phyloP scores from a whole-genome alignment of 1,284 basidiomycete species.

The Filobasidium uniguttulatum region DNA sequence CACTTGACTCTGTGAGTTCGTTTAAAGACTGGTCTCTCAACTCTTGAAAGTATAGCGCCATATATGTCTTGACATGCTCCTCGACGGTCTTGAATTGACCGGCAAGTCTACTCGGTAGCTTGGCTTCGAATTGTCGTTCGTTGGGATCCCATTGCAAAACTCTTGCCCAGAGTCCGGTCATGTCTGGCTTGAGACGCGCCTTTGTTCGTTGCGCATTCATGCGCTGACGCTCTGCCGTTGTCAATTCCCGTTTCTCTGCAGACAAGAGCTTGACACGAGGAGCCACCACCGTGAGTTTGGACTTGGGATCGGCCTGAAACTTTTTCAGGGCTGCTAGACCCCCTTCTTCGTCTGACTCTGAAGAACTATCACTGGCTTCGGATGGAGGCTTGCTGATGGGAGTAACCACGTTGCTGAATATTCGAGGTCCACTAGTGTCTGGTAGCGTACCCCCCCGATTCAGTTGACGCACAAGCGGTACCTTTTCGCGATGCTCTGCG shows the following conservation, averaged over 20 bases:
- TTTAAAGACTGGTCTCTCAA: constrained; percentile 79
- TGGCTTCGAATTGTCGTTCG: constrained; percentile 26
- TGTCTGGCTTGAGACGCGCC: constrained; percentile 66
- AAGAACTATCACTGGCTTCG: constrained; percentile 17
- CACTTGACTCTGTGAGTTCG: constrained; percentile 50
- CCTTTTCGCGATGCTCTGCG: constrained; percentile 11
- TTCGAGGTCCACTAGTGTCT: constrained; percentile 9
- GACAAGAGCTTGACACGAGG: constrained; percentile 24
- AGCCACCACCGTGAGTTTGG: constrained; percentile 48
- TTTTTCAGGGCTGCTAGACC: constrained; percentile 51
- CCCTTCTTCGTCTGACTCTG: constrained; percentile 42
- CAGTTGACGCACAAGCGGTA: not conserved
- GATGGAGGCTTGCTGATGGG: constrained; percentile 13
- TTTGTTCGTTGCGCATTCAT: constrained; percentile 52
- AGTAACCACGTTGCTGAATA: constrained; percentile 5
- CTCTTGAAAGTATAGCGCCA: constrained; percentile 79
- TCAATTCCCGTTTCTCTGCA: constrained; percentile 36
- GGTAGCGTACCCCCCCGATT: not conserved
- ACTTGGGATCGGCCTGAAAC: constrained; percentile 44
- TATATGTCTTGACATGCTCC: constrained; percentile 63
- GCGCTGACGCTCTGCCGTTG: constrained; percentile 41
- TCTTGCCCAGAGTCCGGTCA: constrained; percentile 61
- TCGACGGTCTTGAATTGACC: constrained; percentile 51
- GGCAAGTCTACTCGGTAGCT: constrained; percentile 43
- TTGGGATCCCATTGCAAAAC: constrained; percentile 75